These are phyloP conservation scores for Hysterangium stoloniferum DNA, from an alignment of 768 basidiomycete species.

Conservation along the genomic window DNA sequence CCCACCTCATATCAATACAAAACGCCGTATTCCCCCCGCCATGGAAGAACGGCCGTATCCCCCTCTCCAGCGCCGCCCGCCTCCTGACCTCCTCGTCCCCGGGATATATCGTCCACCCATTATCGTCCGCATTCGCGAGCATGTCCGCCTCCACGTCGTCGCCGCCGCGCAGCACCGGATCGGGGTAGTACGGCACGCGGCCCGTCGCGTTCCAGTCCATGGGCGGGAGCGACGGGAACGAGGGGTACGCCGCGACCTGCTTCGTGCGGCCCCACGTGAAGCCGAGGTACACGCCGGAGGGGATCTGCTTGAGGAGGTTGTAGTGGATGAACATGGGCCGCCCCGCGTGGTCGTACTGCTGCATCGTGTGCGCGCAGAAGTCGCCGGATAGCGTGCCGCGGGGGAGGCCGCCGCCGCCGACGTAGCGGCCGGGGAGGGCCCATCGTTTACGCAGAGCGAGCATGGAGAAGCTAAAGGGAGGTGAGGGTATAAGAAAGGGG, in stretches of 20 bases:
- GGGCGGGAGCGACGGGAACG: not conserved
- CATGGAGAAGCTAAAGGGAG: slow-evolving; percentile 26
- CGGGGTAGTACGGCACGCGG: not conserved
- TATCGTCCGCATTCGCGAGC: slow-evolving; percentile 22
- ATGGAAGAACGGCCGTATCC: slow-evolving; percentile 20
- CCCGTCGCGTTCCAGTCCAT: not conserved
- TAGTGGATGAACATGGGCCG: slow-evolving; percentile 28
- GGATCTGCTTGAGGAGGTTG: slow-evolving; percentile 33
- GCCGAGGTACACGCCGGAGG: slow-evolving; percentile 17
- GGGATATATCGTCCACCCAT: slow-evolving; percentile 20
- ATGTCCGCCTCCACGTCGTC: slow-evolving; percentile 19
- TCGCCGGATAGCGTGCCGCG: slow-evolving; percentile 16
- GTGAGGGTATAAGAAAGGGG: not conserved
- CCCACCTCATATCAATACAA: slow-evolving; percentile 18
- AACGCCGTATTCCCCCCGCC: slow-evolving; percentile 17
- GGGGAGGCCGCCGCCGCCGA: slow-evolving; percentile 31
- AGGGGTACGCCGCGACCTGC: slow-evolving; percentile 8
- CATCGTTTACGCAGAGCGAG: slow-evolving; percentile 34
- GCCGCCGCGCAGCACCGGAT: slow-evolving; percentile 1
- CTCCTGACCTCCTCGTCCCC: slow-evolving; percentile 15
- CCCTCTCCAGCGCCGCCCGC: slow-evolving; percentile 21
- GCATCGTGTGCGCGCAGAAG: slow-evolving; percentile 24
- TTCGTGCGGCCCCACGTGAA: slow-evolving; percentile 20
- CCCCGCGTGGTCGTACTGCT: slow-evolving; percentile 28
- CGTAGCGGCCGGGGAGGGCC: slow-evolving; percentile 34